Conservation (phyloP, 73 alveolate species). For the Paramecium primaurelia region DNA sequence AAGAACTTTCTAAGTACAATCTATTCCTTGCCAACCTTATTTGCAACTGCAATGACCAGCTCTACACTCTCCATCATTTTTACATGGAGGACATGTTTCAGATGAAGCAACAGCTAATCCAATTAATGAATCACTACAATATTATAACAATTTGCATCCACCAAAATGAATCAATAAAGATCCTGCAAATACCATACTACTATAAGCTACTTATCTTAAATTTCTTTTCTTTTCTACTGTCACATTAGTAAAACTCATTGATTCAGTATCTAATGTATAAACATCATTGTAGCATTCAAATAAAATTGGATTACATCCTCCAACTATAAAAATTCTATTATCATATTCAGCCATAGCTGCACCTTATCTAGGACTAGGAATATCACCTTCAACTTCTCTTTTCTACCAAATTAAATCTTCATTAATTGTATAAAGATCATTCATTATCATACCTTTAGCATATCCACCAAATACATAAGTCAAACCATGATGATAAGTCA, state of each 20-base stretch:
- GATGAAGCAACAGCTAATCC: slow-evolving; percentile 10
- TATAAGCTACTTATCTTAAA: slow-evolving; percentile 36
- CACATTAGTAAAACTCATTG: background rate
- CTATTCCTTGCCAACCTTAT: slow-evolving; percentile 46
- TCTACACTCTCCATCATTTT: slow-evolving; percentile 52
- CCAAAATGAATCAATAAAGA: slow-evolving; percentile 45
- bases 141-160: slow-evolving; percentile 45
- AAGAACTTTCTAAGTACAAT: slow-evolving; percentile 30
- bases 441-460: slow-evolving; percentile 19
- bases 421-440: slow-evolving; percentile 40
- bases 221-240: background rate
- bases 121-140: slow-evolving; percentile 24
- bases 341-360: slow-evolving; percentile 53
- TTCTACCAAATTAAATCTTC: slow-evolving; percentile 57
- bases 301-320: slow-evolving; percentile 57
- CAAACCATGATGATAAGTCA: slow-evolving; percentile 46
- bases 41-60: slow-evolving; percentile 37
- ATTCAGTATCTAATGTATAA: background rate
- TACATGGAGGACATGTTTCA: slow-evolving; percentile 50
- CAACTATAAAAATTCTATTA: slow-evolving; percentile 37
- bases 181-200: slow-evolving; percentile 21
- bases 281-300: slow-evolving; percentile 53
- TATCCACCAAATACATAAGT: slow-evolving; percentile 58
- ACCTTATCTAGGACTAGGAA: slow-evolving; percentile 54
- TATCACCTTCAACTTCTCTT: slow-evolving; percentile 19